These are phyloP conservation scores for Lactarius tabidus DNA, from an alignment of 768 basidiomycete species.

Conservation along the genomic window DNA sequence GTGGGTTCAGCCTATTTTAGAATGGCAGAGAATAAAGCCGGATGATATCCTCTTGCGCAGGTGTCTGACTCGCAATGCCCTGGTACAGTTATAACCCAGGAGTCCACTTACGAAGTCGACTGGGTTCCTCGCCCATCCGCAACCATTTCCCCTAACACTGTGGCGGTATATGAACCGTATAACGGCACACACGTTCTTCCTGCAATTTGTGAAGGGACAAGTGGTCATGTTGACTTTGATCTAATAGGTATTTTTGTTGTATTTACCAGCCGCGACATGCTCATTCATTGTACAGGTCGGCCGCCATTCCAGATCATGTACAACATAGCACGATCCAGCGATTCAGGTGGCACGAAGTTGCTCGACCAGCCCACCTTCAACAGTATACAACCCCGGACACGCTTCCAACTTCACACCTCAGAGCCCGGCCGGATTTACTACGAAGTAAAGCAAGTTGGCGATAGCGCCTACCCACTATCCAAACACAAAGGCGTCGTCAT, in stretches of 20 bases:
- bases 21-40: background rate
- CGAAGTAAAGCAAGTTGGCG: conserved; percentile 85
- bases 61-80: conserved; percentile 83
- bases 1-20: conserved; percentile 31
- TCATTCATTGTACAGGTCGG: conserved; percentile 48
- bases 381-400: conserved; percentile 75
- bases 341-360: conserved; percentile 63
- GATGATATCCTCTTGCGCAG: conserved; percentile 35
- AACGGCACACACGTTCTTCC: conserved; percentile 74
- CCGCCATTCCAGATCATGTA: conserved; percentile 95
- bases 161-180: conserved; percentile 51
- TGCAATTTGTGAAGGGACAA: conserved; percentile 77
- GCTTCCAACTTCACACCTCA: conserved; percentile 77
- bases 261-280: background rate
- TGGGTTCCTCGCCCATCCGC: conserved; percentile 81
- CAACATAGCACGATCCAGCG: conserved; percentile 69
- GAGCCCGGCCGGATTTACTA: conserved; percentile 81
- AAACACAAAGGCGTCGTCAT: conserved; percentile 60
- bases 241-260: conserved; percentile 50
- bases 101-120: conserved; percentile 63
- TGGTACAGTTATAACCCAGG: conserved; percentile 59
- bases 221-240: conserved; percentile 80
- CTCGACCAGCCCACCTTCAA: conserved; percentile 77
- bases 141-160: conserved; percentile 54
- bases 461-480: conserved; percentile 76